Evolutionary conservation across 208 protist genomes (phyloP), one percentile per base, ranked within the genome.

Genomic region (Trypanosoma mega): DNA sequence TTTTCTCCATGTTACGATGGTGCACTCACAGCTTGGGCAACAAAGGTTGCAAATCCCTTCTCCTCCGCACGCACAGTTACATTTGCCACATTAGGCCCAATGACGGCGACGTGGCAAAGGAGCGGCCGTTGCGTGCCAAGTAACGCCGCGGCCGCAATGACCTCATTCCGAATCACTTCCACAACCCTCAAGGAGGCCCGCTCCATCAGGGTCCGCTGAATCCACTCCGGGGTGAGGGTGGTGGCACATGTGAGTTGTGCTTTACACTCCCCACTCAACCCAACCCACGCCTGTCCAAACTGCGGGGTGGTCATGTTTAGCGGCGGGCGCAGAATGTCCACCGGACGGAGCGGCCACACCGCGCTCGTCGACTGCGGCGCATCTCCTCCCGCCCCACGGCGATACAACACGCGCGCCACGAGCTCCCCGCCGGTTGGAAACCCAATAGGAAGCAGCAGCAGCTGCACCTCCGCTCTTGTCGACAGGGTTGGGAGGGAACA

Each of bases 131-230:
- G n/a, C 12, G 50, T 59, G 18, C 56, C 56, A n/a, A 66, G 9
- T 21, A 68, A 24, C 60, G 61, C 44, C 16, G 78, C 80, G 9
- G 78, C 80, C 9, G 74, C 77, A 39, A 87, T 85, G 14, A 79
- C 21, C 58, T 91, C 78, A 24, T 57, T 74, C 18, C 73, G 73
- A 44, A 87, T 91, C 8, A 87, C 70, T 57, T 91, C 72, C 29
- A 91, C 74, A 8, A 85, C 68, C 9, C 68, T 44, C 48, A 85
- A 50, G 16, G 73, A 72, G 14, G 68, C 75, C 24, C 64, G 49
- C 11, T 62, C 58, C 37, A 68, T 62, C 46, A 82, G 48, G 48
- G 66, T 29, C 24, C 69, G 57, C 37, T 73, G 69, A 18, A 72
- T 34, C 37, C 23, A 53, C 12, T 74, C 51, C n/a, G 50, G 52